Conservation (phyloP, 352 stramenopile genomes). For the Pythium aquatile region DNA sequence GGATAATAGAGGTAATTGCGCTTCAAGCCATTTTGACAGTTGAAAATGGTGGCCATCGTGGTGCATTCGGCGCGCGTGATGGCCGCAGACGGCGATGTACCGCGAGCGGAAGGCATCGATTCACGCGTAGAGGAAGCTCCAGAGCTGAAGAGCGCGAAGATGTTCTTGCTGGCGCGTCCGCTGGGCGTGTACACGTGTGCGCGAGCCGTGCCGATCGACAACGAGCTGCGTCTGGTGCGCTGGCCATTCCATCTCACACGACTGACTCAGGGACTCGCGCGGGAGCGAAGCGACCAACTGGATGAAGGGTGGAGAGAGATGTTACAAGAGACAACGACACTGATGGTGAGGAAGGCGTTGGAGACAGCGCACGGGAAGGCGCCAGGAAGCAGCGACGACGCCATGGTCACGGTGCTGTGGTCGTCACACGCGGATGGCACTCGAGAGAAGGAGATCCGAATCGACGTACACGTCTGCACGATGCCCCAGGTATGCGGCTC, state of each 20-base stretch:
- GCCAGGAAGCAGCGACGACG: slow-evolving; percentile 22
- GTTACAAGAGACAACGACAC: slow-evolving; percentile 24
- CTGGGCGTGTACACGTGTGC: slow-evolving; percentile 64
- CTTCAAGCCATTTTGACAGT: background rate
- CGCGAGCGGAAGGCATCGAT: background rate
- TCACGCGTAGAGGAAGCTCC: background rate
- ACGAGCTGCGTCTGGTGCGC: slow-evolving; percentile 31
- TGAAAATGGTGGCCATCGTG: slow-evolving; percentile 19
- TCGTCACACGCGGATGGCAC: slow-evolving; percentile 16
- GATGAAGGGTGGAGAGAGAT: background rate
- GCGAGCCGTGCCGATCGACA: slow-evolving; percentile 26
- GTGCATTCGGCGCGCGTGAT: slow-evolving; percentile 18
- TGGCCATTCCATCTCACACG: slow-evolving; percentile 64
- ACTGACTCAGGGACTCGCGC: slow-evolving; percentile 31
- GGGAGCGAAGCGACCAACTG: background rate
- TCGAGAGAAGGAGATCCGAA: slow-evolving; percentile 13
- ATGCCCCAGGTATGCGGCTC: slow-evolving; percentile 40
- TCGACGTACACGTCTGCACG: slow-evolving; percentile 51
- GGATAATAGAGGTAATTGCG: slow-evolving; percentile 9
- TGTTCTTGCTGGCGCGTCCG: slow-evolving; percentile 47
- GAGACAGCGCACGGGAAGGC: background rate
- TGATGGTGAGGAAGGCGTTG: slow-evolving; percentile 13
- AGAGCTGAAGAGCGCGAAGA: slow-evolving; percentile 38
- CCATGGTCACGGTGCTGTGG: slow-evolving; percentile 73
- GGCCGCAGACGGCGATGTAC: background rate